These are phyloP conservation scores for Erythrophleum ivorense DNA, from an alignment of 331 rosid genomes.

Conservation along the genomic window DNA sequence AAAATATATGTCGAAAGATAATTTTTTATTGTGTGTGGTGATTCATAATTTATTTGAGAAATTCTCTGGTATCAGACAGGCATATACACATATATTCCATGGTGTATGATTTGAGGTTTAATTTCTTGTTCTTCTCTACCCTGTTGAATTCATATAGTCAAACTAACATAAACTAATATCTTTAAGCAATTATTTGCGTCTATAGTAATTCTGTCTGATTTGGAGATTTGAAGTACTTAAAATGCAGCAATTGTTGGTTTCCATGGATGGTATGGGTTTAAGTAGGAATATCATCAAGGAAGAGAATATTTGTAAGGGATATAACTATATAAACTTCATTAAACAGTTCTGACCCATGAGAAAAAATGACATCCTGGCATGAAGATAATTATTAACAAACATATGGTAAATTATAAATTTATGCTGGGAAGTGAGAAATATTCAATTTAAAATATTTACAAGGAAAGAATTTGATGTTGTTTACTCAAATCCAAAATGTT, in stretches of 20 bases:
- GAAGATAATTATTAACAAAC: not conserved
- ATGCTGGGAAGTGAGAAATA: not conserved
- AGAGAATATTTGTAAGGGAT: not conserved
- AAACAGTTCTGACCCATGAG: too few relatives aligned
- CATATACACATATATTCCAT: too few relatives aligned
- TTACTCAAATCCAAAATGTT: not conserved
- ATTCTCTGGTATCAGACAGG: too few relatives aligned
- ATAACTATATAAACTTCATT: too few relatives aligned
- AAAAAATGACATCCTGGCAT: too few relatives aligned
- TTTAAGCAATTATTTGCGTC: not conserved
- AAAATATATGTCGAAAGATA: not conserved
- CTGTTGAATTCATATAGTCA: not conserved
- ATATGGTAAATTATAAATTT: not conserved
- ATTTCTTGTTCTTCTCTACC: not conserved
- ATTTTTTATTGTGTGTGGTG: not conserved
- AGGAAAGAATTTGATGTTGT: not conserved
- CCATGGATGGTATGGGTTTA: not conserved
- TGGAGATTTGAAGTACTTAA: not conserved
- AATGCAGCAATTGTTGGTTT: not conserved
- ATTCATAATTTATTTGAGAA: not conserved
- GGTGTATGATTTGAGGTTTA: not conserved
- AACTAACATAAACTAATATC: too few relatives aligned
- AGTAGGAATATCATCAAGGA: not conserved
- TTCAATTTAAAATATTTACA: not conserved
- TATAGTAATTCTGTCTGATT: not conserved